These are phyloP conservation scores for Chalciporus piperatus DNA, from an alignment of 768 basidiomycete genomes.

Conservation along the genomic window DNA sequence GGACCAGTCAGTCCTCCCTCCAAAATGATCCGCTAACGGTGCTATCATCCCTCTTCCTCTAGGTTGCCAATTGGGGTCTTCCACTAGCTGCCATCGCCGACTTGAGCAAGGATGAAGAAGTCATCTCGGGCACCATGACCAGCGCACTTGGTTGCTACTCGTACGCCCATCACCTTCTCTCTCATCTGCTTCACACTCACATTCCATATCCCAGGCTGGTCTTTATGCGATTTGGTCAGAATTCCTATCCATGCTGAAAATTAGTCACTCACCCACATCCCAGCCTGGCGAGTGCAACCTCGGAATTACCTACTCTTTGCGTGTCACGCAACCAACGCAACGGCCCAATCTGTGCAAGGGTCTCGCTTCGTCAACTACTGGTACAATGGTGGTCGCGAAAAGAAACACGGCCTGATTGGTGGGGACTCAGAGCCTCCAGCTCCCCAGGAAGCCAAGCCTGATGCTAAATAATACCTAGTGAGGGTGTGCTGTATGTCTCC, in stretches of 20 bases:
- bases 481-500: conserved; percentile 1
- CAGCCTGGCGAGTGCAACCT: conserved; percentile 94
- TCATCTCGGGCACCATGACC: conserved; percentile 97
- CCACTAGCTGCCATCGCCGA: conserved; percentile 92
- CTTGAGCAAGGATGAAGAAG: conserved; percentile 89
- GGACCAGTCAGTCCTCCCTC: conserved; percentile 69
- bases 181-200: conserved; percentile 11
- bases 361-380: conserved; percentile 87
- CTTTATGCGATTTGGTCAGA: conserved; percentile 90
- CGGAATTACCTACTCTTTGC: conserved; percentile 95
- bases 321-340: conserved; percentile 88
- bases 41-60: conserved; percentile 6
- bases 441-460: conserved; percentile 40
- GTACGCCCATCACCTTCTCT: conserved; percentile 51
- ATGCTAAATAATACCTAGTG: conserved; percentile 16
- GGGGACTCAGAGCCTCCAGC: conserved; percentile 48
- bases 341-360: conserved; percentile 83
- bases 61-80: conserved; percentile 99
- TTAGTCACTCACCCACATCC: conserved; percentile 5
- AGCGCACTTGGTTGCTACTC: conserved; percentile 88
- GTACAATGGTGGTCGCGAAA: conserved; percentile 85
- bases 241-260: neutral
- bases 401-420: conserved; percentile 45
- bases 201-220: conserved; percentile 47
- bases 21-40: conserved; percentile 1